These are phyloP conservation scores for Verticillium nubilum DNA, from an alignment of 2,329 filamentous ascomycete species.

Conservation along the genomic window DNA sequence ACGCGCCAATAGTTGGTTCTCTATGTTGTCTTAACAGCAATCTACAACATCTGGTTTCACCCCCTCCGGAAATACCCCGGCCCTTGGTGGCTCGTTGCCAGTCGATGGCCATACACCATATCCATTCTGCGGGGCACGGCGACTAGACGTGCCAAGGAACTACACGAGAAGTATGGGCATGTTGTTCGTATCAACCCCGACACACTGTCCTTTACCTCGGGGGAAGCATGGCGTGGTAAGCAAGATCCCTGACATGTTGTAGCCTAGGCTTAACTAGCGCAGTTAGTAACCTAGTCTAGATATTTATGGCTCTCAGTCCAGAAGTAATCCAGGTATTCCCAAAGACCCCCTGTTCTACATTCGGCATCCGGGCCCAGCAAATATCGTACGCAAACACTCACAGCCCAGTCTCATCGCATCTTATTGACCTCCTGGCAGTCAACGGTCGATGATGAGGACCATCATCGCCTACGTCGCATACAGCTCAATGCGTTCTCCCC, in stretches of 20 bases:
- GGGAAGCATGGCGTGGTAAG: constrained; percentile 20
- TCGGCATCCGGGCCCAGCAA: not conserved
- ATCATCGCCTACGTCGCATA: constrained; percentile 1
- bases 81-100: constrained; percentile 7
- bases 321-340: not conserved
- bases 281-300: not conserved
- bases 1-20: not conserved
- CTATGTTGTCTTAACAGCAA: not conserved
- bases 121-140: constrained; percentile 13
- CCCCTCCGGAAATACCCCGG: constrained; percentile 24
- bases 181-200: constrained; percentile 41
- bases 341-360: not conserved
- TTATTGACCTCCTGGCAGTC: not conserved
- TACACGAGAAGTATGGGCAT: constrained; percentile 35
- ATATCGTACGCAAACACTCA: not conserved
- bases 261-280: not conserved
- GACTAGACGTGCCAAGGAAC: constrained; percentile 17
- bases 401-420: not conserved
- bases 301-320: not conserved
- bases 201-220: constrained; percentile 37
- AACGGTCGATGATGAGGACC: not conserved
- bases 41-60: constrained; percentile 23
- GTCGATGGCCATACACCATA: not conserved
- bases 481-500: constrained; percentile 4
- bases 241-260: not conserved